Evolutionary conservation across 2,329 filamentous ascomycete genomes (phyloP), one percentile per base, ranked within the genome.

Genomic region (Endocalyx cinctus): DNA sequence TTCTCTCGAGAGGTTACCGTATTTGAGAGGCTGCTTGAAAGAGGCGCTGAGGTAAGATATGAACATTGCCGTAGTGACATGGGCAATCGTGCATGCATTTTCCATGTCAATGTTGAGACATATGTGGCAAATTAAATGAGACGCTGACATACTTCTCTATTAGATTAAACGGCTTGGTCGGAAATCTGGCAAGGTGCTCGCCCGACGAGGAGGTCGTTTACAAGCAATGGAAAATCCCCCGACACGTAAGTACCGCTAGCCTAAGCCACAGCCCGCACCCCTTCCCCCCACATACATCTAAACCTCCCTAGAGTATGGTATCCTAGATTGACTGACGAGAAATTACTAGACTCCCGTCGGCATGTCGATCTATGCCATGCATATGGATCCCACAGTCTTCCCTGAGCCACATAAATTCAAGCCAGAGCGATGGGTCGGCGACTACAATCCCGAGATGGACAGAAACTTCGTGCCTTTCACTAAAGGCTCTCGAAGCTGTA

Each of bases 1-100:
- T 5, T 30, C 36, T 5, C 23, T 43, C 6, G 37, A 43, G 25
- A 28, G 31, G 5, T 10, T 40, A 3, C 12, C 31, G 13, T 37
- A 36, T 22, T 25, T 43, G 2, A 29, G 29, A 17, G 37, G 31
- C 15, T 25, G 28, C 13, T 34, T 42, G 28, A 42, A 38, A 28
- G 39, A 42, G 25, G 13, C 20, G 4, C 29, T 42, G 10, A 28
- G 39, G 37, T 41, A 22, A 20, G 31, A 16, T 25, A 18, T n/a
- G n/a, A n/a, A n/a, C n/a, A n/a, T n/a, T n/a, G n/a, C n/a, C n/a
- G n/a, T n/a, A n/a, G n/a, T n/a, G n/a, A n/a, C n/a, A n/a, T n/a
- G n/a, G n/a, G n/a, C n/a, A n/a, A n/a, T n/a, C n/a, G n/a, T n/a
- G n/a, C n/a, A n/a, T n/a, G n/a, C n/a, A n/a, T n/a, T n/a, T n/a